Conservation (phyloP, 345 rosid species). For the Citrus maxima region DNA sequence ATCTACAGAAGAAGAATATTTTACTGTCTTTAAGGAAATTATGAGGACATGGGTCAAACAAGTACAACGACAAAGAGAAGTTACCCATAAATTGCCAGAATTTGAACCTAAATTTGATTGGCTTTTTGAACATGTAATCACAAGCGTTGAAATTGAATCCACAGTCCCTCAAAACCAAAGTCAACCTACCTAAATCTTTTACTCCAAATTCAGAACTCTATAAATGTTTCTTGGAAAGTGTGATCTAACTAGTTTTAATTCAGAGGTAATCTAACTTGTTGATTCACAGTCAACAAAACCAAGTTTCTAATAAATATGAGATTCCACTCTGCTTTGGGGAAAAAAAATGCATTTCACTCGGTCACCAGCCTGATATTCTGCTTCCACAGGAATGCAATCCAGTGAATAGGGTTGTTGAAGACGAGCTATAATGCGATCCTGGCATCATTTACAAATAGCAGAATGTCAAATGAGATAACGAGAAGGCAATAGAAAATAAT, state of each 20-base stretch:
- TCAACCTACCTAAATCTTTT: background rate
- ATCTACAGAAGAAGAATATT: background rate
- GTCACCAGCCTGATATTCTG: slow-evolving; percentile 84
- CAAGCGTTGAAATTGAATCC: background rate
- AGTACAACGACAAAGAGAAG: background rate
- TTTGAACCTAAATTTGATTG: background rate
- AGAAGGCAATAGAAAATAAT: background rate
- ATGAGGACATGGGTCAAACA: background rate
- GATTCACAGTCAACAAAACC: background rate
- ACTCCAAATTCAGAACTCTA: background rate
- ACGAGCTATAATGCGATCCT: slow-evolving; percentile 98
- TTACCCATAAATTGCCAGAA: background rate
- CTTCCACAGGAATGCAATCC: slow-evolving; percentile 99
- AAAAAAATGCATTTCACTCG: background rate
- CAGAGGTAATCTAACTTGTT: background rate
- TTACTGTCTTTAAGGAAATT: background rate
- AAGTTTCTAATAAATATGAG: background rate
- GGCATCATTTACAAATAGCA: slow-evolving; percentile 19
- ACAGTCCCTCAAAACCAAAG: background rate
- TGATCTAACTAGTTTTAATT: background rate
- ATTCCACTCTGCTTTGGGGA: background rate
- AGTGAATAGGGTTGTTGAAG: slow-evolving; percentile 97
- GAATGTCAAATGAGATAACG: background rate
- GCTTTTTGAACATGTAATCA: background rate
- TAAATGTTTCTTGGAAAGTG: background rate